Evolutionary conservation across 768 basidiomycete genomes (phyloP), one percentile per base, ranked within the genome.

Genomic region (Crassisporium funariophilum): DNA sequence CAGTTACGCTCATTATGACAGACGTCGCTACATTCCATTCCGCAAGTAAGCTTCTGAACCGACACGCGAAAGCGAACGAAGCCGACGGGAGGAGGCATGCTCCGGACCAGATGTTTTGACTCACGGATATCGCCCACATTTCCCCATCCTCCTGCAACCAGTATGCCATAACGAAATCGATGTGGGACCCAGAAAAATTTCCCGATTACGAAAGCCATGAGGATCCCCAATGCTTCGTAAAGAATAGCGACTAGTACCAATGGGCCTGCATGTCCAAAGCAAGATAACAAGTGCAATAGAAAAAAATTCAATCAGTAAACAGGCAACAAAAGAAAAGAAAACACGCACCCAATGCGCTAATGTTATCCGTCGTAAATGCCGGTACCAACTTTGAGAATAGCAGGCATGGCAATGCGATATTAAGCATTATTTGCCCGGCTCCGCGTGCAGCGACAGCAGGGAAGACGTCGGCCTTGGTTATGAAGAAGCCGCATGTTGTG

Each of bases 181-280:
- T 87, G 83, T 1, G 88, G 88, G 2, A 90, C 86, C 81, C 86
- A 89, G 56, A 85, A 88, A 40, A 85, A 54, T 50, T 78, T 76
- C 39, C 77, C 78, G 43, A 81, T 65, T n/a, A 77, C 37, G 70
- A 74, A 82, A 0, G 81, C 79, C 17, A 83, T 70, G 5, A 62
- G 25, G 7, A 81, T 59, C 5, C 88, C 84, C 4, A 85, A 62
- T 2, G 56, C 57, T 48, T 83, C 76, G 52, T 90, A 89, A 4
- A 84, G 41, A 0, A 84, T 20, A 0, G 78, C 81, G n/a, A 86
- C 65, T 10, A 87, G 68, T 20, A 83, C 56, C 10, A 89, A 70
- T 1, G 86, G 87, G 4, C 83, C 86, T 86, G 36, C n/a, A n/a
- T n/a, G n/a, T n/a, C n/a, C n/a, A n/a, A n/a, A 19, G 35, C 13